phyloP scores from a whole-genome alignment of 371 early-diverging fungal species.

The Chytridium lagenaria region DNA sequence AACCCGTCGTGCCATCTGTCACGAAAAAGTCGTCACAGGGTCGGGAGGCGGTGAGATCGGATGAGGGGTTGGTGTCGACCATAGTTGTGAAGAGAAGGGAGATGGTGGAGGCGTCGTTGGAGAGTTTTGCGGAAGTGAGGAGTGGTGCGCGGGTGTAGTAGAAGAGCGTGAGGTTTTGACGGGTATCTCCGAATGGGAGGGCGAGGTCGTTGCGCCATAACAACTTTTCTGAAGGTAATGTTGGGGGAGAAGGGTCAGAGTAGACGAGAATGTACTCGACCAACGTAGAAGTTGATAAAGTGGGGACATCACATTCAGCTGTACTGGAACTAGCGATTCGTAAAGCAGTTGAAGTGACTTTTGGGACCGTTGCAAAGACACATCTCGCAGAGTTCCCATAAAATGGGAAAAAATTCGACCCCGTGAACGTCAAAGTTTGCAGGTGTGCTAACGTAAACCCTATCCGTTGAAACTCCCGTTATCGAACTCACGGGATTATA shows the following conservation, averaged over 20 bases:
- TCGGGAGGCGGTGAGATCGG: neutral
- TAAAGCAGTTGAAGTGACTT: neutral
- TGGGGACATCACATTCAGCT: neutral
- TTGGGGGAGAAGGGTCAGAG: neutral
- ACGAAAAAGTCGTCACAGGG: conserved; percentile 12
- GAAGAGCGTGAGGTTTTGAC: conserved; percentile 10
- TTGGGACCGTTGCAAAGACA: neutral
- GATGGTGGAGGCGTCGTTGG: conserved; percentile 20
- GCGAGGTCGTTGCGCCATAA: neutral
- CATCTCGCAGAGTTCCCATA: neutral
- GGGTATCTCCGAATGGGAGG: neutral
- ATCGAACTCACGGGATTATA: neutral
- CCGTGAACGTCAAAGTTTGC: neutral
- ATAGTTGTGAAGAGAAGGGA: neutral
- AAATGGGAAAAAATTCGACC: neutral
- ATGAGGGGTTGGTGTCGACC: conserved; percentile 6
- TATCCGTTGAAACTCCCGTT: neutral
- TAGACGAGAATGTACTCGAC: neutral
- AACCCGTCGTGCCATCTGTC: neutral
- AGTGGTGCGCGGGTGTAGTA: conserved; percentile 5
- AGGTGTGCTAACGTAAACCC: neutral
- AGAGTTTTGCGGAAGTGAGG: neutral
- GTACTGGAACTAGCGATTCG: neutral
- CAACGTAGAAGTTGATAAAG: neutral
- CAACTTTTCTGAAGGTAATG: neutral